Conservation (phyloP, 106 monocot species). For the Vanilla planifolia region DNA sequence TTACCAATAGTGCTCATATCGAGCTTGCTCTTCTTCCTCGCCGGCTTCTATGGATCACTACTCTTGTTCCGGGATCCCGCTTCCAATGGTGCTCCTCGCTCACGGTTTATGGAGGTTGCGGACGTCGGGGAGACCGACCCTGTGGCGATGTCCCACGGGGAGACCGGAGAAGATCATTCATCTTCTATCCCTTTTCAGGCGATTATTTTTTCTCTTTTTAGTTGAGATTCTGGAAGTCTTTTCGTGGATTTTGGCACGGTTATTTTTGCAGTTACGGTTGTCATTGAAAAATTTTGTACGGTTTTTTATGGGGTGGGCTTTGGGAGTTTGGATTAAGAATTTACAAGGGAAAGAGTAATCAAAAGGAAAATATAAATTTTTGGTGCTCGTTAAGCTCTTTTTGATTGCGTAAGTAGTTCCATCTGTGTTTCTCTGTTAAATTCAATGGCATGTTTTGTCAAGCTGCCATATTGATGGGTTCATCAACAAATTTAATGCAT, state of each 20-base stretch:
- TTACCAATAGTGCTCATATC: conserved; percentile 32
- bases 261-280: not conserved
- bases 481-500: too few relatives aligned
- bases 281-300: not conserved
- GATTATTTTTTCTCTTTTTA: not conserved
- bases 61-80: conserved; percentile 29
- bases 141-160: conserved; percentile 39
- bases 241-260: not conserved
- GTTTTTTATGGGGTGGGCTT: too few relatives aligned
- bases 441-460: too few relatives aligned
- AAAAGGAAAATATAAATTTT: not conserved
- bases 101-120: conserved; percentile 13
- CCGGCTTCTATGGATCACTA: conserved; percentile 45
- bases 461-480: too few relatives aligned
- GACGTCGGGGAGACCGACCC: conserved; percentile 7
- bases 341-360: not conserved
- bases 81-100: conserved; percentile 2
- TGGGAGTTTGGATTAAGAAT: too few relatives aligned
- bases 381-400: not conserved
- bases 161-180: conserved; percentile 31
- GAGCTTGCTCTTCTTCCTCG: conserved; percentile 62
- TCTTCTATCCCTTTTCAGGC: conserved; percentile 58
- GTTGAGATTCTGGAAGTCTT: not conserved
- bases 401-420: too few relatives aligned
- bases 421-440: too few relatives aligned